These are phyloP conservation scores for Boechera stricta DNA, from an alignment of 345 rosid species.

Conservation along the genomic window DNA sequence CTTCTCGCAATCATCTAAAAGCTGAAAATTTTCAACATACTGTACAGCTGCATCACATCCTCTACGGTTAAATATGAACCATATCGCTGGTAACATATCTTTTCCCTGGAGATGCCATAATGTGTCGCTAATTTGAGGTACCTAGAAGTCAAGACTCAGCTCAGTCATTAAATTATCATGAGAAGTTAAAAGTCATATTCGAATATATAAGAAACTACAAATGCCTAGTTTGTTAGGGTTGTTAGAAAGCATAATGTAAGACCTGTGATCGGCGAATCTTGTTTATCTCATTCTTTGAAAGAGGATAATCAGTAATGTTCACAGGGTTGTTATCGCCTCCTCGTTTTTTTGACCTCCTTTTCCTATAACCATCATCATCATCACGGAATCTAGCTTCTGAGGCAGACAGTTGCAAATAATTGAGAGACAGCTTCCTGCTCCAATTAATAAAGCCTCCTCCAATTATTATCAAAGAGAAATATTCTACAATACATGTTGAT, in stretches of 20 bases:
- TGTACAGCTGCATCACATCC: constrained; percentile 96
- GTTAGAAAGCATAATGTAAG: constrained; percentile 22
- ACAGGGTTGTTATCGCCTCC: constrained; percentile 50
- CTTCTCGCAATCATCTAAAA: constrained; percentile 82
- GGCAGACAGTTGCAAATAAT: constrained; percentile 74
- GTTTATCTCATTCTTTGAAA: constrained; percentile 82
- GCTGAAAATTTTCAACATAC: constrained; percentile 75
- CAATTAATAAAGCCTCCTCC: constrained; percentile 35
- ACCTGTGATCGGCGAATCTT: constrained; percentile 86
- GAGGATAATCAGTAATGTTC: constrained; percentile 58
- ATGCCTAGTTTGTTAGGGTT: neutral
- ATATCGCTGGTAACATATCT: constrained; percentile 91
- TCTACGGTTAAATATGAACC: constrained; percentile 94
- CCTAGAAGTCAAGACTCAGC: constrained; percentile 55
- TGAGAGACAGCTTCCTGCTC: constrained; percentile 84
- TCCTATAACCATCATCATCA: constrained; percentile 62
- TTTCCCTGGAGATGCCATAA: constrained; percentile 72
- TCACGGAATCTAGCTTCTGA: constrained; percentile 56
- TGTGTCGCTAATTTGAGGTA: constrained; percentile 84
- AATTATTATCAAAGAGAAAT: constrained; percentile 20
- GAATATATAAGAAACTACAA: constrained; percentile 11
- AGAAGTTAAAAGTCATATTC: constrained; percentile 15
- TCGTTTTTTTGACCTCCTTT: constrained; percentile 68
- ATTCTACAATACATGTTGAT: constrained; percentile 1
- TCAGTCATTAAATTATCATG: constrained; percentile 12